phyloP scores from a whole-genome alignment of 306 rosid genomes.

The Castanopsis chinensis region DNA sequence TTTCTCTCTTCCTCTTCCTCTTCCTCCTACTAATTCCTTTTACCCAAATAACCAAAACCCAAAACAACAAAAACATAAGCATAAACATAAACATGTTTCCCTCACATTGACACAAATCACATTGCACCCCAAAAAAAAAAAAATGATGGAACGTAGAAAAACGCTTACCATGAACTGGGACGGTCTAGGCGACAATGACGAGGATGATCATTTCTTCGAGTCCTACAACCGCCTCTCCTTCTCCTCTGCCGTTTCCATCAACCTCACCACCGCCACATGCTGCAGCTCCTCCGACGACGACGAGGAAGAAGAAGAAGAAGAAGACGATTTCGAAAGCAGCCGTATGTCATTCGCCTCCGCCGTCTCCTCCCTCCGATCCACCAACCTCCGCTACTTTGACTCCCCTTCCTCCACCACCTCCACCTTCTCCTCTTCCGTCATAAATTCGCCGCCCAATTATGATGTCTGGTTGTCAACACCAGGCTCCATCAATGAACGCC shows the following conservation, averaged over 20 bases:
- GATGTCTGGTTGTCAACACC: slow-evolving; percentile 80
- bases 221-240: slow-evolving; percentile 38
- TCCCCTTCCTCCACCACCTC: neutral
- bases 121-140: neutral
- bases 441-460: slow-evolving; percentile 30
- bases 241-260: slow-evolving; percentile 36
- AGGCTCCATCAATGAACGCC: slow-evolving; percentile 60
- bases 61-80: neutral
- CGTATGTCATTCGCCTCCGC: slow-evolving; percentile 64
- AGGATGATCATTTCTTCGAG: slow-evolving; percentile 63
- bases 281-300: slow-evolving; percentile 31
- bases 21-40: neutral
- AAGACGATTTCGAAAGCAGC: slow-evolving; percentile 48
- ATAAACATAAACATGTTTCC: neutral
- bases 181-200: slow-evolving; percentile 48
- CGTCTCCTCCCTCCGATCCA: slow-evolving; percentile 34
- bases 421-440: too few relatives aligned
- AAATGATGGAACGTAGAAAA: slow-evolving; percentile 42
- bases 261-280: slow-evolving; percentile 33
- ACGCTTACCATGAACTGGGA: slow-evolving; percentile 61
- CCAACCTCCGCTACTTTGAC: slow-evolving; percentile 5
- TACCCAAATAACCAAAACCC: too few relatives aligned
- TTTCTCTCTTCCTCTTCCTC: slow-evolving; percentile 40
- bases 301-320: slow-evolving; percentile 49
- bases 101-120: neutral